phyloP scores from a whole-genome alignment of 116 monocot genomes.

The Posidonia oceanica region DNA sequence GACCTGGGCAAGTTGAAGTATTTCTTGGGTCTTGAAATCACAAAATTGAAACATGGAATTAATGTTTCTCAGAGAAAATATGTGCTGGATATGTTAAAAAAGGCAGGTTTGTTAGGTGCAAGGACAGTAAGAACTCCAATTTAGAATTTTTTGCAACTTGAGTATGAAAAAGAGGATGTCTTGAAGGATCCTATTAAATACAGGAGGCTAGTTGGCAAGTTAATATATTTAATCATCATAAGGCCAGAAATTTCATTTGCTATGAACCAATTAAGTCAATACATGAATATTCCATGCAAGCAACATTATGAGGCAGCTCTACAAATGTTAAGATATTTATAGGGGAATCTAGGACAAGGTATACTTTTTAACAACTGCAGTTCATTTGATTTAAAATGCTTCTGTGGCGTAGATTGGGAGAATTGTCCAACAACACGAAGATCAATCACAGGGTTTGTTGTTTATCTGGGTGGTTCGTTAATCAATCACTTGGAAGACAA shows the following conservation, averaged over 20 bases:
- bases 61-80: no score
- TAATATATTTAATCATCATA: neutral
- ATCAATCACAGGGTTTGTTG: neutral
- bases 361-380: neutral
- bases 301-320: neutral
- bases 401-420: conserved; percentile 1
- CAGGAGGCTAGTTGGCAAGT: neutral
- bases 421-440: neutral
- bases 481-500: conserved; percentile 1
- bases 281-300: neutral
- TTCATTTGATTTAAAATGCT: neutral
- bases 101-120: no score
- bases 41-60: no score
- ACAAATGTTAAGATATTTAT: neutral
- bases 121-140: neutral
- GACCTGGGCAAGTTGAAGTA: no score
- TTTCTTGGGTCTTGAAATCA: no score
- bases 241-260: conserved; percentile 3
- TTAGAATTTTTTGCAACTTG: neutral
- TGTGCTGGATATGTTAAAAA: no score
- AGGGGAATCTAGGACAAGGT: neutral
- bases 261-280: neutral
- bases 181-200: neutral
- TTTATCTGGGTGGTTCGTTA: neutral
- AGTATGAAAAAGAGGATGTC: neutral